Percentiles rank a stretch among this genome's conserved stretches.
Conservation (phyloP, 192 early-diverging fungal species). For the Funneliformis geosporum region DNA sequence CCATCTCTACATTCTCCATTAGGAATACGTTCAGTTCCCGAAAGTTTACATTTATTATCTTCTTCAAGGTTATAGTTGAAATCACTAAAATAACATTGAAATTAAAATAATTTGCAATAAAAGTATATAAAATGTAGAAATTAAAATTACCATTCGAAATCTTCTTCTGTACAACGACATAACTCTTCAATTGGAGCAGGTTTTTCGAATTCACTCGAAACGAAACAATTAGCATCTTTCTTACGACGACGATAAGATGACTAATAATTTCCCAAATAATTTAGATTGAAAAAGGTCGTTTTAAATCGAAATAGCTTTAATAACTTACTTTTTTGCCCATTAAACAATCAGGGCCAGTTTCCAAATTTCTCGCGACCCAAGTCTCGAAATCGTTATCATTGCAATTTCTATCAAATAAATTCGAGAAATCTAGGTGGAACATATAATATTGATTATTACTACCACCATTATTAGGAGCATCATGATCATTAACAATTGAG, state of each 20-base stretch:
- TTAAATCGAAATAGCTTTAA: neutral
- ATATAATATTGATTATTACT: slow-evolving; percentile 40
- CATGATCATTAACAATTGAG: neutral
- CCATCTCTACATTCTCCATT: slow-evolving; percentile 62
- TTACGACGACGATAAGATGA: slow-evolving; percentile 77
- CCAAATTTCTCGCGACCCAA: slow-evolving; percentile 63
- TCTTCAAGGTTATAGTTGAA: slow-evolving; percentile 67
- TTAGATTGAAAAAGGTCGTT: neutral
- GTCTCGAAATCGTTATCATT: slow-evolving; percentile 70
- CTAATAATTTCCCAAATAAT: slow-evolving; percentile 30
- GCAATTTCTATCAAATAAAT: slow-evolving; percentile 65
- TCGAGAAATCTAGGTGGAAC: slow-evolving; percentile 73
- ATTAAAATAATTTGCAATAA: neutral
- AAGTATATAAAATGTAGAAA: neutral
- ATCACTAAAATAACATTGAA: slow-evolving; percentile 55
- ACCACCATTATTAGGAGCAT: slow-evolving; percentile 31
- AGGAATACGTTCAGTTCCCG: slow-evolving; percentile 57
- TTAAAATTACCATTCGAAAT: slow-evolving; percentile 72
- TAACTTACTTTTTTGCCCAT: slow-evolving; percentile 67
- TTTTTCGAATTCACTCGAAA: slow-evolving; percentile 45
- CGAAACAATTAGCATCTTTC: slow-evolving; percentile 71
- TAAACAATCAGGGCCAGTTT: slow-evolving; percentile 69
- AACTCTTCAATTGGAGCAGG: slow-evolving; percentile 56
- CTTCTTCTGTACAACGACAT: slow-evolving; percentile 78
- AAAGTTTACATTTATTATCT: slow-evolving; percentile 60